Evolutionary conservation across 2,329 filamentous ascomycete species (phyloP).

Genomic region (Trichoderma lentiforme): DNA sequence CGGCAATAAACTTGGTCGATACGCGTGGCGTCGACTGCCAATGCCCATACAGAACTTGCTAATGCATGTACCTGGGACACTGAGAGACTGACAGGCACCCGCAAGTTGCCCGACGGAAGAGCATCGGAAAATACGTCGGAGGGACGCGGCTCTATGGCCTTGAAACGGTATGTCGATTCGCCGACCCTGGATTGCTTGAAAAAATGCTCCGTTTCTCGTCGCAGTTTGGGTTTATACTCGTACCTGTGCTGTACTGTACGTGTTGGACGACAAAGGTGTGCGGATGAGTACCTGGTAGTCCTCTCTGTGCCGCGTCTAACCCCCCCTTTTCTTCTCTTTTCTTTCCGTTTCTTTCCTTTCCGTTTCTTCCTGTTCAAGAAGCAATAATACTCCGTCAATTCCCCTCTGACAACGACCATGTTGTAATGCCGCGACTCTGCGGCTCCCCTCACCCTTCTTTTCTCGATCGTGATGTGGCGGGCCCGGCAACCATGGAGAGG

Average conservation of each 20-base stretch:
- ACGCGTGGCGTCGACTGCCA: conserved; percentile 9
- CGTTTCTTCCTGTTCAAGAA: not conserved
- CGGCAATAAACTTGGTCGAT: conserved; percentile 10
- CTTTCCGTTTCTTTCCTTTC: not conserved
- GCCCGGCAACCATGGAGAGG: not conserved
- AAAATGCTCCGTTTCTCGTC: conserved; percentile 3
- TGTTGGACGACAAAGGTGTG: not conserved
- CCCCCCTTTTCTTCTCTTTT: not conserved
- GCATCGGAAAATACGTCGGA: conserved; percentile 11
- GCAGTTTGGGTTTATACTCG: not conserved
- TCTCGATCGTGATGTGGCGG: conserved; percentile 11
- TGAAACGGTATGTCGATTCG: conserved; percentile 9
- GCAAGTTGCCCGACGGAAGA: conserved; percentile 9
- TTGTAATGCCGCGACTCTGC: not conserved
- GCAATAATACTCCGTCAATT: not conserved
- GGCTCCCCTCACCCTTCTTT: not conserved
- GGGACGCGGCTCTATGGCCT: not conserved
- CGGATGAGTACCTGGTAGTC: not conserved
- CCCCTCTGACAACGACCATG: not conserved
- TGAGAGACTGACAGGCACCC: not conserved
- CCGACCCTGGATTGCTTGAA: not conserved
- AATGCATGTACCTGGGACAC: conserved; percentile 6
- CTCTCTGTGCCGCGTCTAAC: not conserved
- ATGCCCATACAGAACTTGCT: not conserved
- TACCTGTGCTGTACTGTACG: not conserved